Base-by-base conservation (phyloP, 441 rosid genomes). In the Viola pubescens region DNA sequence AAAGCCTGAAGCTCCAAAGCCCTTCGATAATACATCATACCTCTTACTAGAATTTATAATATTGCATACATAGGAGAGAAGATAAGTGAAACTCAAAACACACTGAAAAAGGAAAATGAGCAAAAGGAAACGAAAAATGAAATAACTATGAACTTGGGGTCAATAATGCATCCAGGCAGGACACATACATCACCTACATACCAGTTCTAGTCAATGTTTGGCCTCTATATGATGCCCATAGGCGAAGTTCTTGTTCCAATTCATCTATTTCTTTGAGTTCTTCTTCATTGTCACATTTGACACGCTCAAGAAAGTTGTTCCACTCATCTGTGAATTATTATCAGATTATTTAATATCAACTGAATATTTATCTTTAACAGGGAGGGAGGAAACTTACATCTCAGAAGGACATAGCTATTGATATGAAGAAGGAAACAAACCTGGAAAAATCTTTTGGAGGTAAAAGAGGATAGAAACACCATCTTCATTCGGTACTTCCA, bases 1-100 rank as follows among this genome's bases (percentile, higher is more conserved):
- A 95, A 95, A 62, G 99, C 95, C 78, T 95, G 99, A 68, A 95
- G 96, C 77, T 95, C 98, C 91, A 95, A 78, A 19, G 99, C 99
- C 79, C 82, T 84, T 41, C 99, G 87, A 67, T 81, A 86, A 76
- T 95, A 95, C 99, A 95, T 95, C 97, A 95, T 95, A 60, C 99
- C 99, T 79, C 99, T 77, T 10, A 95, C 99, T 91, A 83, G 39
- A 57, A 80, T 67, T 52, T 52, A 11, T 48, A 60, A 74, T n/a
- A 46, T 58, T 42, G 48, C 56, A 61, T 43, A 38, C n/a, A 54
- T 58, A 58, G 0, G 3, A 37, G 14, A 37, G 8, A 45, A n/a
- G 5, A 56, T 9, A 52, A 19, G 26, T 5, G 40, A 46, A 48
- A 14, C 51, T 7, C 9, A 41, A 7, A 40, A 19, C 26, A 7